Evolutionary conservation across 352 stramenopile species (phyloP), one percentile per base, ranked within the genome.

Genomic region (Phytophthora kernoviae): DNA sequence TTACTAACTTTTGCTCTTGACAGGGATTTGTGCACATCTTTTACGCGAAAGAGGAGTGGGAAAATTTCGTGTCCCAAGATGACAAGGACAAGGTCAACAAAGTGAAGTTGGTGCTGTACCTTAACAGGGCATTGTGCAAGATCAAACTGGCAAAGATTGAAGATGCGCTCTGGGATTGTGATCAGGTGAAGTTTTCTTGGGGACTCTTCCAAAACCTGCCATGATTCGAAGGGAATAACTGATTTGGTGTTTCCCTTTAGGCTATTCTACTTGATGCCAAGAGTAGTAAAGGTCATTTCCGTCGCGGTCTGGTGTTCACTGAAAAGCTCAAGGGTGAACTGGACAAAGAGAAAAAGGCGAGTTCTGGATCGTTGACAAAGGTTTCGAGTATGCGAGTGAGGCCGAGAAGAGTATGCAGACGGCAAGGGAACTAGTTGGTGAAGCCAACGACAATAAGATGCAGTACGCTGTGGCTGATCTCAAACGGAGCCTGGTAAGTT

Each of bases 291-390:
- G 84, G 79, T 32, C 82, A 95, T 55, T 95, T 93, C 61, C 86
- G 86, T 42, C 84, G 84, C 18, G 79, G 73, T 7, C 68, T 95
- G 12, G 86, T 93, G 14, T 95, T 79, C 51, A 87, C 79, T 14
- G 84, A 92, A 52, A 95, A 95, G 50, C 67, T 95, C 34, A 91
- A 91, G 49, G 62, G 61, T 11, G 86, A 95, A 58, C 58, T 95
- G 0, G 82, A 84, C 20, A 95, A 95, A 40, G 86, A 95, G 55
- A 73, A 84, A 48, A 79, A 21, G 79, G 81, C 54, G 81, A 95
- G 48, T 95, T 95, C 32, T 95, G 86, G 86, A 91, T 95, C 46
- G 70, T 95, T 24, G 86, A 95, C 56, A 93, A 93, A 51, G 86
- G 79, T 21, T 91, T 81, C 40, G 80, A 95, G 67, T 95, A 76